These are phyloP conservation scores for Eragrostis tef DNA, from an alignment of 202 grass and related monocot species.

Conservation along the genomic window DNA sequence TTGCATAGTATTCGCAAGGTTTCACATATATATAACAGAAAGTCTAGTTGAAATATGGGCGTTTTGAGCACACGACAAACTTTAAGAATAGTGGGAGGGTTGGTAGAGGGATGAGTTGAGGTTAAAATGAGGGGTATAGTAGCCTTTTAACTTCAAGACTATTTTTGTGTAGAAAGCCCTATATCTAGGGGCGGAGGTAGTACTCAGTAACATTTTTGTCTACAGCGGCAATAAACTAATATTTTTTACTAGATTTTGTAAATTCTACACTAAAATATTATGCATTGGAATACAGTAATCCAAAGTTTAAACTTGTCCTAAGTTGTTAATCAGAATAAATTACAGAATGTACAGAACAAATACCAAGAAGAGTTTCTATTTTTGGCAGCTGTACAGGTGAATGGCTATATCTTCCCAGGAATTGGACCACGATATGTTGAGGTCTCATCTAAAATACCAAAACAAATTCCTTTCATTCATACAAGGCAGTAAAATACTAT, in stretches of 20 bases:
- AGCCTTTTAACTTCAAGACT: too few species aligned
- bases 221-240: not conserved
- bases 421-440: not conserved
- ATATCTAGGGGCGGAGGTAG: too few species aligned
- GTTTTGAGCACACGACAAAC: too few species aligned
- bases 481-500: not conserved
- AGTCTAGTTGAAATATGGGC: not conserved
- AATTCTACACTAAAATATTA: not conserved
- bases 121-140: too few species aligned
- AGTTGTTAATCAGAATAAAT: not conserved
- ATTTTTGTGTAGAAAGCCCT: too few species aligned
- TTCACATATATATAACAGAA: too few species aligned
- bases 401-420: constrained; percentile 36
- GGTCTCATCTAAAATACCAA: not conserved
- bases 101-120: too few species aligned
- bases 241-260: not conserved
- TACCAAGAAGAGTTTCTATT: not conserved
- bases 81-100: too few species aligned
- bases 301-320: not conserved
- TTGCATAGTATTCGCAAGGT: not conserved
- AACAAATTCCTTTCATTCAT: not conserved
- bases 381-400: not conserved
- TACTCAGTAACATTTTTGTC: not conserved
- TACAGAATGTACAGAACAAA: not conserved
- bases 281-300: not conserved